Evolutionary conservation across 2,329 filamentous ascomycete genomes (phyloP), one percentile per base, ranked within the genome.

Genomic region (Orbilia javanica): DNA sequence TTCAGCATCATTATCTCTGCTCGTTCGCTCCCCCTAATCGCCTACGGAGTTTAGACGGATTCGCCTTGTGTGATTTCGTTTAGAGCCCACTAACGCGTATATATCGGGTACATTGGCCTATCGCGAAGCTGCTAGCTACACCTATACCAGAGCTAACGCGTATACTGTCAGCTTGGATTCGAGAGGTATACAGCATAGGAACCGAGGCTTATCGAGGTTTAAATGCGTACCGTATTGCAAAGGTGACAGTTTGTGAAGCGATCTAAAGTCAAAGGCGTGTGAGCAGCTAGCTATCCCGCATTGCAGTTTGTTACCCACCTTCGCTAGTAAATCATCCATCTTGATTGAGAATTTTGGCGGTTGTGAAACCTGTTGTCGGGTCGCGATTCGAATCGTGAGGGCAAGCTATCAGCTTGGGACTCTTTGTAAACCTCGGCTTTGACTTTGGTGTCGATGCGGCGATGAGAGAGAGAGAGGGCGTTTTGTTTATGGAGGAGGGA

Each of bases 1-100:
- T 96, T 93, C 11, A 97, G 86, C 1, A 85, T 84, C 71, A 89
- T 87, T 4, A 98, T 87, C 83, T 97, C 92, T 75, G 91, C 88
- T 62, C 92, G 87, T 29, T 90, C 88, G 80, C 88, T 88, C 82
- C 94, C 89, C 81, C 93, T 90, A 13, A 96, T 90, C 46, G 89
- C 91, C 86, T 88, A 79, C 15, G 20, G 42, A 22, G 53, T 25
- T 10, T 10, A 64, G 50, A 73, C 71, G 20, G 29, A 20, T 29
- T 31, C 18, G 7, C 5, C 13, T 7, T 11, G 13, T 69, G 50
- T 25, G 42, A 25, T 6, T 13, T 31, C 44, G 36, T 44, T 48
- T 15, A 34, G 55, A 29, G 36, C 25, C 44, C 39, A 77, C 80
- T 67, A 68, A 82, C 81, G 62, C 80, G 80, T 60, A 82, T 82